Base-by-base conservation (phyloP, 108 stramenopile species). In the Conticribra guillardii region DNA sequence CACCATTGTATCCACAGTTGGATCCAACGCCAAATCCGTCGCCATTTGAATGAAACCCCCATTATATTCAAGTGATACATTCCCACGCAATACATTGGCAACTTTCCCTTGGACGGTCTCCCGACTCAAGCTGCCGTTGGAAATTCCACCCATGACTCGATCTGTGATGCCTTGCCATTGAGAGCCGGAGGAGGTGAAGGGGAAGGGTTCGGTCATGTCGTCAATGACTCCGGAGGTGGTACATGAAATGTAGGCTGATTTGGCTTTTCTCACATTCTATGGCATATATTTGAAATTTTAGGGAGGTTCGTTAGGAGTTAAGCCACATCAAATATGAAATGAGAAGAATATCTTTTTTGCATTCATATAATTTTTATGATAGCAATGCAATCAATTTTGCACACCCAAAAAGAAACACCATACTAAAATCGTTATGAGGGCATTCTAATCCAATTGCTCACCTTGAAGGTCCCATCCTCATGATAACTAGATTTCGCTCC, bases 11-110 rank as follows among this genome's bases (percentile, higher is more conserved):
- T 66, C 59, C 24, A 59, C 66, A 18, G 64, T 30, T 2, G 83
- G 85, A 70, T 92, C 85, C 30, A 73, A 55, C 8, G 86, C 69
- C 54, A 92, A 54, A 77, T 89, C 87, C 3, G 87, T 87, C 9
- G 84, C 88, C 91, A 92, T 92, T 68, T 92, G 91, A 28, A 92
- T 61, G 64, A 92, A 92, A 14, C 88, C 91, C 0, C 87, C 89
- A 68, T 87, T 79, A 37, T 89, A 86, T 2, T 76, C 66, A n/a
- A 84, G 19, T 7, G 85, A 83, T 16, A 92, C 87, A 17, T 74
- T 65, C 0, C 87, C 91, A 7, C 71, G 60, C 17, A 89, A 49
- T 14, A 92, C 87, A 74, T 89, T 89, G 2, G 60, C 59, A 1
- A 34, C 0, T 31, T 41, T 71, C 47, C 77, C 77, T 9, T 54